phyloP scores from a whole-genome alignment of 1,284 basidiomycete genomes.

The Puccinia novopanici region DNA sequence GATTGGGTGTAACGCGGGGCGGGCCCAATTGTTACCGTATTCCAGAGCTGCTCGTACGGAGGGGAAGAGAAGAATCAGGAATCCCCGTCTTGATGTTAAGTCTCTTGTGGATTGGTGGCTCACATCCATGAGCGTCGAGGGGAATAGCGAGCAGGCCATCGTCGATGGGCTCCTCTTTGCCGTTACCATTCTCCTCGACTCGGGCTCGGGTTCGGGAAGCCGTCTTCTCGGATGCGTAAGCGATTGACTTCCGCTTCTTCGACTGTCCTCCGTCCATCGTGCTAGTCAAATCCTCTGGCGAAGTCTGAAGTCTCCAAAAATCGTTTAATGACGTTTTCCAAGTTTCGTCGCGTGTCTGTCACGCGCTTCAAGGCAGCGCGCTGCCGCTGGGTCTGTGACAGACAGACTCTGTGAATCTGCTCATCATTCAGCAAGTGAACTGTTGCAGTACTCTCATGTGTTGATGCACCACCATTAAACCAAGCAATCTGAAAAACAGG shows the following conservation, averaged over 20 bases:
- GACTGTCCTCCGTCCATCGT: conserved; percentile 3
- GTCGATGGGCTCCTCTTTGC: neutral
- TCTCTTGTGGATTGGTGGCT: neutral
- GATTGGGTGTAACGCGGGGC: conserved; percentile 68
- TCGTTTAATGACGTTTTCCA: neutral
- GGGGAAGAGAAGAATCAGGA: neutral
- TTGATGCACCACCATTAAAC: too few species aligned
- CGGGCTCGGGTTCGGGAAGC: conserved; percentile 36
- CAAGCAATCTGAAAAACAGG: too few species aligned
- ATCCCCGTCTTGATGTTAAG: too few species aligned
- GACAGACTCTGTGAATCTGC: too few species aligned
- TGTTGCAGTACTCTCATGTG: too few species aligned
- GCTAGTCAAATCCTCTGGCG: neutral
- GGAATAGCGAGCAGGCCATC: neutral
- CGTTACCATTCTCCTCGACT: conserved; percentile 31
- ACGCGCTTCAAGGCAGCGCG: too few species aligned
- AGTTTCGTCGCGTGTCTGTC: conserved; percentile 52
- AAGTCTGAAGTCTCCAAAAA: neutral
- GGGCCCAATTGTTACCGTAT: conserved; percentile 68
- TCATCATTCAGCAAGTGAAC: too few species aligned
- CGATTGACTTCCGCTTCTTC: conserved; percentile 29
- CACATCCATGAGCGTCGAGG: conserved; percentile 4
- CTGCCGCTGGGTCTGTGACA: too few species aligned
- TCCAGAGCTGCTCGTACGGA: conserved; percentile 52
- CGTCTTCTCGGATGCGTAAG: conserved; percentile 45